A percentile compares a stretch with the other conserved stretches of the same genome.
phyloP scores from a whole-genome alignment of 805 yeast genomes.

The Metschnikowia koreensis region DNA sequence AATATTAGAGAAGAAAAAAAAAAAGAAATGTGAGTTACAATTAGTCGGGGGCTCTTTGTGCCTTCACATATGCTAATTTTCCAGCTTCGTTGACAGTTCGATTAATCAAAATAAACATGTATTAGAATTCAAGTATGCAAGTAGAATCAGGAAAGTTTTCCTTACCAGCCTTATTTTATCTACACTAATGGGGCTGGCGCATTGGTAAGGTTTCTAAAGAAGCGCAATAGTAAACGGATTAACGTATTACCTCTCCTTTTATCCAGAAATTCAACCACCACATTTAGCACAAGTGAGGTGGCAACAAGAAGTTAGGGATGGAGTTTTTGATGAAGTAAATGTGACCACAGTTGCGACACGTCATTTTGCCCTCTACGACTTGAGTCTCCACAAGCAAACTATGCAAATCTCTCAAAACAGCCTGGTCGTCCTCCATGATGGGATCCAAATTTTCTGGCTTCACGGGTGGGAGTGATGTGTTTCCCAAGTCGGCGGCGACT shows the following conservation, averaged over 20 bases:
- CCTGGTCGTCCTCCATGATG: constrained; percentile 49
- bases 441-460: constrained; percentile 62
- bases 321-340: constrained; percentile 87
- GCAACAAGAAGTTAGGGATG: constrained; percentile 89
- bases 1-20: too few species aligned
- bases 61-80: too few species aligned
- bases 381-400: constrained; percentile 78
- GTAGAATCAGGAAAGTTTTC: not conserved
- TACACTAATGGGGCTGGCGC: not conserved
- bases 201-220: not conserved
- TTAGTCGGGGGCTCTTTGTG: too few species aligned
- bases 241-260: not conserved
- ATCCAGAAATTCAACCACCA: not conserved
- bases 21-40: too few species aligned
- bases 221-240: too few species aligned
- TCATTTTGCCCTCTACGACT: constrained; percentile 85
- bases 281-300: constrained; percentile 77
- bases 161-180: not conserved
- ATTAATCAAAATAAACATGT: not conserved
- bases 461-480: constrained; percentile 28
- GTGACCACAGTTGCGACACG: constrained; percentile 82
- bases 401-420: constrained; percentile 73
- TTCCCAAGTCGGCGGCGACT: constrained; percentile 69
- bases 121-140: not conserved
- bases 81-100: not conserved